Percentiles rank a stretch among this genome's conserved stretches.
phyloP scores from a whole-genome alignment of 371 early-diverging fungal species.

The Rhizopus stolonifer region DNA sequence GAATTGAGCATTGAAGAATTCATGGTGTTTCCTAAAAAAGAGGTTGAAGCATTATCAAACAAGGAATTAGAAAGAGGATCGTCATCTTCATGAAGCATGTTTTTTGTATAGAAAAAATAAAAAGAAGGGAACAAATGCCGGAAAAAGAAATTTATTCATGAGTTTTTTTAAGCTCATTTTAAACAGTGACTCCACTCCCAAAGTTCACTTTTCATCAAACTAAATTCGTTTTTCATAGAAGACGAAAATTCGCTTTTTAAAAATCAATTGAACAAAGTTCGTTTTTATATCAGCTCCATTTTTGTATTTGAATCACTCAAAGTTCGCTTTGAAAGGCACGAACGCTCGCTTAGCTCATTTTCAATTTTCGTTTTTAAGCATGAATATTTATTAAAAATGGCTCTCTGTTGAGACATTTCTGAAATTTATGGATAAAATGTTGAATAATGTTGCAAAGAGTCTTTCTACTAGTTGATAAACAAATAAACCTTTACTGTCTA shows the following conservation, averaged over 20 bases:
- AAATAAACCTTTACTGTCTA: not conserved
- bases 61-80: constrained; percentile 32
- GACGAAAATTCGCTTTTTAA: no score
- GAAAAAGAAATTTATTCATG: no score
- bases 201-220: no score
- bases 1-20: constrained; percentile 25
- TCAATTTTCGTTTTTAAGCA: not conserved
- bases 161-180: no score
- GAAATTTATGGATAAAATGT: constrained; percentile 15
- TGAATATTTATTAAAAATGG: constrained; percentile 14
- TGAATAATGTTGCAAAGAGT: constrained; percentile 14
- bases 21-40: constrained; percentile 22
- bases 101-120: constrained; percentile 1
- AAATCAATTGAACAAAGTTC: no score
- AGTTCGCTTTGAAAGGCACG: no score
- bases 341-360: no score
- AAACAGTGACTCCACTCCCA: no score
- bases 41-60: constrained; percentile 16
- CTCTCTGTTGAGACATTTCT: constrained; percentile 14
- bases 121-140: no score
- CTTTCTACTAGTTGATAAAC: constrained; percentile 1
- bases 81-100: constrained; percentile 32
- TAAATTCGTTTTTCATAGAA: no score
- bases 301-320: no score
- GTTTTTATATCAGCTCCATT: no score